Conservation (phyloP, 1,284 basidiomycete genomes). For the Chalciporus piperatoides region DNA sequence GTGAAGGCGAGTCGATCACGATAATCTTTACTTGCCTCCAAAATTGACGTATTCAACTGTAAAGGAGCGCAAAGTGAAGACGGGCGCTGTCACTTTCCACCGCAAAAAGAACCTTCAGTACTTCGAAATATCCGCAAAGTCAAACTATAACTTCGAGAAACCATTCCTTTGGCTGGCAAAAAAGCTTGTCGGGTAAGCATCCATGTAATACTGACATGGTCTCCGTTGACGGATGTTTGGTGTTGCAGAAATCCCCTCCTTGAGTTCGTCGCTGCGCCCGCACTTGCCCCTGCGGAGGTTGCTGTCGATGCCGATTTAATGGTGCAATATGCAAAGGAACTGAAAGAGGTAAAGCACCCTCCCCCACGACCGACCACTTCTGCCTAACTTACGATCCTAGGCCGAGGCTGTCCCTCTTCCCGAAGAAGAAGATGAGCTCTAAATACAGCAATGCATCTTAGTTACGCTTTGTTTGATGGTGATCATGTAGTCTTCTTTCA, state of each 20-base stretch:
- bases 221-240: not conserved
- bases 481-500: constrained; percentile 20
- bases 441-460: constrained; percentile 29
- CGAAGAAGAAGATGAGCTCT: constrained; percentile 77
- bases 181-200: constrained; percentile 92
- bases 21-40: not conserved
- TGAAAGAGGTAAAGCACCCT: constrained; percentile 53
- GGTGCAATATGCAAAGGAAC: constrained; percentile 80
- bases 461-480: constrained; percentile 22
- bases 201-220: not conserved
- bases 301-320: constrained; percentile 80
- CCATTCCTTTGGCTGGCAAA: constrained; percentile 99
- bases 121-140: constrained; percentile 99
- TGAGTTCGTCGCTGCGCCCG: constrained; percentile 96
- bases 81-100: constrained; percentile 98
- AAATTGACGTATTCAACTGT: constrained; percentile 11
- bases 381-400: constrained; percentile 36
- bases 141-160: constrained; percentile 99
- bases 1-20: constrained; percentile 73
- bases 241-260: constrained; percentile 72
- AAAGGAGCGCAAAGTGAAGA: constrained; percentile 99
- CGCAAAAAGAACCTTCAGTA: constrained; percentile 99
- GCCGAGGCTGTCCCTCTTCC: constrained; percentile 74
- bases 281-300: constrained; percentile 94
- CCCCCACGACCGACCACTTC: not conserved